phyloP scores from a whole-genome alignment of 2,329 filamentous ascomycete genomes.

The Aureobasidium sp. region DNA sequence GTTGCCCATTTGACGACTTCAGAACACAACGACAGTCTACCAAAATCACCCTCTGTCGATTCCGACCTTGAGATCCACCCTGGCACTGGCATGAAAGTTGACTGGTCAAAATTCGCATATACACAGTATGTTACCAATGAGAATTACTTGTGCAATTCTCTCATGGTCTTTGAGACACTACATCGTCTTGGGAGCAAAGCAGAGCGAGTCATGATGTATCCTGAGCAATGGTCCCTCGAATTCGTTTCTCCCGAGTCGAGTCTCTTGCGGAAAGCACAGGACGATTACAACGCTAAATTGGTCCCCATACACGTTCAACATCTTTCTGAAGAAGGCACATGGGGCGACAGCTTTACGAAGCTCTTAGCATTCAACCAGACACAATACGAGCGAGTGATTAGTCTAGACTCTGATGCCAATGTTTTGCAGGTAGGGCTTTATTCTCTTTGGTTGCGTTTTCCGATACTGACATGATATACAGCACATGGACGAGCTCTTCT shows the following conservation, averaged over 20 bases:
- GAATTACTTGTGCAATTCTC: slow-evolving; percentile 38
- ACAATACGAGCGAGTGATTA: slow-evolving; percentile 52
- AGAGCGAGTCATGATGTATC: slow-evolving; percentile 41
- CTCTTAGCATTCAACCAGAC: slow-evolving; percentile 62
- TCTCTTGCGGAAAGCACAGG: slow-evolving; percentile 33
- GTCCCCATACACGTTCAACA: slow-evolving; percentile 38
- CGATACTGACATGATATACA: slow-evolving; percentile 52
- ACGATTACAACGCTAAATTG: slow-evolving; percentile 45
- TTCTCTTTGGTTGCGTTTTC: slow-evolving; percentile 38
- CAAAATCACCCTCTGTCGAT: not conserved
- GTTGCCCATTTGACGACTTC: too few species aligned
- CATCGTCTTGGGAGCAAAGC: slow-evolving; percentile 37
- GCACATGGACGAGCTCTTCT: slow-evolving; percentile 64
- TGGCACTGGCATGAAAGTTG: not conserved
- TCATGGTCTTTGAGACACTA: slow-evolving; percentile 41
- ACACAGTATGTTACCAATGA: slow-evolving; percentile 39
- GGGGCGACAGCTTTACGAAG: slow-evolving; percentile 61
- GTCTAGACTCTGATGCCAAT: slow-evolving; percentile 57
- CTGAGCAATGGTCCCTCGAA: slow-evolving; percentile 31
- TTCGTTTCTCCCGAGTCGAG: not conserved
- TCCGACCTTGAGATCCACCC: not conserved
- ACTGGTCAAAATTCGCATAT: slow-evolving; percentile 37
- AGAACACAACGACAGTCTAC: too few species aligned
- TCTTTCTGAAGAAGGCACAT: slow-evolving; percentile 36
- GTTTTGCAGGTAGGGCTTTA: slow-evolving; percentile 41